phyloP scores from a whole-genome alignment of 1,139 yeast species.

The Suhomyces ambrosiae region DNA sequence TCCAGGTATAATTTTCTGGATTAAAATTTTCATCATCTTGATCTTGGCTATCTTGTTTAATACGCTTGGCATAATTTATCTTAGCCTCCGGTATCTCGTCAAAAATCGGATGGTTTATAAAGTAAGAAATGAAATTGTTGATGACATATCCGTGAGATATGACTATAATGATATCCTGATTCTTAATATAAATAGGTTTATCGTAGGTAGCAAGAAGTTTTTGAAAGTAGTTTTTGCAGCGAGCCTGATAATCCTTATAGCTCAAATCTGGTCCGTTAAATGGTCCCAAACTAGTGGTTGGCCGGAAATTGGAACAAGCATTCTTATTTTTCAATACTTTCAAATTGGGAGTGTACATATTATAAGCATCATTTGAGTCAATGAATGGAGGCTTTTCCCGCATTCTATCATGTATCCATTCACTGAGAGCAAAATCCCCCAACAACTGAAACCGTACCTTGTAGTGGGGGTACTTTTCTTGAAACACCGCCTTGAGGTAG shows the following conservation, averaged over 20 bases:
- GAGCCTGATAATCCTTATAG: slow-evolving; percentile 44
- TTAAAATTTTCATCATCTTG: slow-evolving; percentile 18
- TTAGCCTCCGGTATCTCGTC: slow-evolving; percentile 49
- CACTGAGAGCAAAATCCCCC: slow-evolving; percentile 51
- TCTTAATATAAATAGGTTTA: slow-evolving; percentile 37
- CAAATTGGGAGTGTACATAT: slow-evolving; percentile 51
- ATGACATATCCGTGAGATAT: slow-evolving; percentile 49
- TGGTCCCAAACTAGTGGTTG: slow-evolving; percentile 50
- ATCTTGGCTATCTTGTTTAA: slow-evolving; percentile 12
- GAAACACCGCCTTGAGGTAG: slow-evolving; percentile 29
- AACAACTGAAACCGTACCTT: slow-evolving; percentile 43
- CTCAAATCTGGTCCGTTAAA: slow-evolving; percentile 48
- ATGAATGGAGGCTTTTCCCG: slow-evolving; percentile 45
- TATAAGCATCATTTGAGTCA: slow-evolving; percentile 51
- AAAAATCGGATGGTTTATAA: slow-evolving; percentile 49
- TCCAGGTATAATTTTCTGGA: slow-evolving; percentile 34
- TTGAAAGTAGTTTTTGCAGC: slow-evolving; percentile 45
- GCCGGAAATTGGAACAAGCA: slow-evolving; percentile 46
- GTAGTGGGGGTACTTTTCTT: slow-evolving; percentile 31
- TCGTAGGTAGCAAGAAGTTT: slow-evolving; percentile 50
- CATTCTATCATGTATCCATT: slow-evolving; percentile 53
- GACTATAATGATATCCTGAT: slow-evolving; percentile 42
- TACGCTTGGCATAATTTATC: slow-evolving; percentile 37
- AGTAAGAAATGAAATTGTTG: slow-evolving; percentile 43
- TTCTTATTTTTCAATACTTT: slow-evolving; percentile 39